Evolutionary conservation across 352 stramenopile species (phyloP).

Genomic region (Phytophthora chlamydospora): DNA sequence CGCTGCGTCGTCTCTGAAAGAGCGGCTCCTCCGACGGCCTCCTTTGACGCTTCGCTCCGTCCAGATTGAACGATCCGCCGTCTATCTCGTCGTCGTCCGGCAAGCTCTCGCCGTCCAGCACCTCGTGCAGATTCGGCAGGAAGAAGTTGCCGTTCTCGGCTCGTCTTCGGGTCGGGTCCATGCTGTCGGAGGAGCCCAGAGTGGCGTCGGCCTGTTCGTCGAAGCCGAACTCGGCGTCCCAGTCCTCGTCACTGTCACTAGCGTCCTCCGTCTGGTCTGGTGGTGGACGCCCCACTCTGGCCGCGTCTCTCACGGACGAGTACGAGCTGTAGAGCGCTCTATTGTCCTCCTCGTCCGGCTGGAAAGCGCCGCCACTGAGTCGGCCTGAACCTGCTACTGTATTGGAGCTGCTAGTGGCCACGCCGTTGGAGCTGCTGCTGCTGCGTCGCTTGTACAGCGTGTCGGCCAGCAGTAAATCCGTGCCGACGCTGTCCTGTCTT

Average conservation of each 20-base stretch:
- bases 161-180: constrained; percentile 64
- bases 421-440: constrained; percentile 10
- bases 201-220: constrained; percentile 53
- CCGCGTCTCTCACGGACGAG: constrained; percentile 25
- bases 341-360: constrained; percentile 27
- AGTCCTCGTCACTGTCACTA: constrained; percentile 51
- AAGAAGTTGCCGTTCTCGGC: constrained; percentile 89
- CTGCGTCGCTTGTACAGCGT: constrained; percentile 23
- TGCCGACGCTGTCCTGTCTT: constrained; percentile 40
- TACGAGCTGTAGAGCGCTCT: constrained; percentile 27
- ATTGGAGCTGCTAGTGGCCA: no score
- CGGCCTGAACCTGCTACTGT: constrained; percentile 5
- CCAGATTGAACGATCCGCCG: constrained; percentile 33
- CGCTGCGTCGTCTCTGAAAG: constrained; percentile 60
- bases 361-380: constrained; percentile 27
- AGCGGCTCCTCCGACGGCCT: constrained; percentile 62
- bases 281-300: constrained; percentile 1
- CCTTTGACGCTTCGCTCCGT: constrained; percentile 23
- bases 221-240: constrained; percentile 85
- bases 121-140: constrained; percentile 74
- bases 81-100: constrained; percentile 54
- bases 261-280: constrained; percentile 7
- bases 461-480: constrained; percentile 31
- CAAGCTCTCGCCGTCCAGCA: constrained; percentile 76
- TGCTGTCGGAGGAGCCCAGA: constrained; percentile 36